Conservation (phyloP, 257 asterid species). For the Lantana camara region DNA sequence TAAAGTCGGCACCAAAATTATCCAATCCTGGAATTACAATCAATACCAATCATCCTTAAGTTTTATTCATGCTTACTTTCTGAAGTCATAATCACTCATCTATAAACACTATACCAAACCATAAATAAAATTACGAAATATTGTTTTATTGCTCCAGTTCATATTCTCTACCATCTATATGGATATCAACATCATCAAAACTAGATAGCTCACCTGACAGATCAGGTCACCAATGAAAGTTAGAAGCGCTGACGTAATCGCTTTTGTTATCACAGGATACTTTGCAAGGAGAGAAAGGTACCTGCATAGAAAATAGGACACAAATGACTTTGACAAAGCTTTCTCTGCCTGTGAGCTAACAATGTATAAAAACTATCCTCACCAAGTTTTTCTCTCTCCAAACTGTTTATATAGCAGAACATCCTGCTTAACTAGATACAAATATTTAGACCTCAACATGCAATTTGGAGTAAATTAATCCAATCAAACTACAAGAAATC, state of each 20-base stretch:
- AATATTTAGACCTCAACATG: neutral
- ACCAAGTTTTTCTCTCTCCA: neutral
- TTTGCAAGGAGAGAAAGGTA: constrained; percentile 80
- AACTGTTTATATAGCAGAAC: neutral
- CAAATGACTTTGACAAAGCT: neutral
- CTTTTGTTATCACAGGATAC: constrained; percentile 86
- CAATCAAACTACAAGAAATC: constrained; percentile 10
- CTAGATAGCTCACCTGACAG: constrained; percentile 72
- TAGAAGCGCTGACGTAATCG: constrained; percentile 73
- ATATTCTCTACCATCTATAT: neutral
- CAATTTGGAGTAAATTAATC: neutral
- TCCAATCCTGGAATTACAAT: neutral
- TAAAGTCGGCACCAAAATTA: neutral
- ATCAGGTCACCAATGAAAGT: constrained; percentile 77
- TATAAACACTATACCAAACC: too few species aligned
- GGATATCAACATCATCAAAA: constrained; percentile 17
- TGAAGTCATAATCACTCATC: too few species aligned
- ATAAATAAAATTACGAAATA: too few species aligned
- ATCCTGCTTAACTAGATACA: constrained; percentile 3
- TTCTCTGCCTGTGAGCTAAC: neutral
- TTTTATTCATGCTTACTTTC: neutral
- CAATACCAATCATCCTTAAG: neutral
- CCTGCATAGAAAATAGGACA: constrained; percentile 49
- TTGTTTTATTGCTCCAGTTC: neutral
- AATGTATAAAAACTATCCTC: neutral